Evolutionary conservation across 83 land plant genomes (phyloP), one percentile per base, ranked within the genome.

Genomic region (Larix sibirica): DNA sequence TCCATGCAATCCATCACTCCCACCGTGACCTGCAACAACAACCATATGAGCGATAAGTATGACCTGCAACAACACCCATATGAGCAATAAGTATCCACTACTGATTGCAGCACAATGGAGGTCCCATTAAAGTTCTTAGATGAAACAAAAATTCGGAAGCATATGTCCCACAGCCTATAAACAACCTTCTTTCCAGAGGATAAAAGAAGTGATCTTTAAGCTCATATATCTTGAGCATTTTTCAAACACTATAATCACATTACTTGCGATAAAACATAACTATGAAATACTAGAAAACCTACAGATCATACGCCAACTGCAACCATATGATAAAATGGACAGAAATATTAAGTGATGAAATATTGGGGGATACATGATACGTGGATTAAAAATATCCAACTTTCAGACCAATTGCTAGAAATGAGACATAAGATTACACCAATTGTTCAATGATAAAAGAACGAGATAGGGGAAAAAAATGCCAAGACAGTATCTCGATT

Each of bases 1-100:
- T 63, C 95, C 99, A 89, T 98, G 99, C 83, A 98, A 81, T 6
- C 96, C 97, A 84, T 98, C 99, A 77, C 97, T 98, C 70, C 99
- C 99, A 79, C 99, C 99, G 86, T 98, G 99, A 14, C 99, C 99
- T 98, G 87, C 17, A 70, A 81, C 36, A 68, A 68, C 62, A 28
- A 28, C 28, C 28, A 28, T 28, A 28, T 28, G 28, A 28, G 28
- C 28, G 28, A 28, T 28, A 28, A 28, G 28, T 28, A 28, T 98
- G 99, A 14, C 99, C 99, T 98, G 87, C 17, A 69, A 33, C 36
- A 33, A 33, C 36, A 12, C 56, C 56, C 13, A 50, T 9, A 50
- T 50, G 56, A 50, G 56, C 56, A 50, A 44, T 74, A 74, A 44
- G 24, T 44, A 74, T n/a, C 23, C 78, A 47, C 78, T 47, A n/a